Evolutionary conservation across 371 early-diverging fungal species (phyloP).

Genomic region (Ordospora pajunii): DNA sequence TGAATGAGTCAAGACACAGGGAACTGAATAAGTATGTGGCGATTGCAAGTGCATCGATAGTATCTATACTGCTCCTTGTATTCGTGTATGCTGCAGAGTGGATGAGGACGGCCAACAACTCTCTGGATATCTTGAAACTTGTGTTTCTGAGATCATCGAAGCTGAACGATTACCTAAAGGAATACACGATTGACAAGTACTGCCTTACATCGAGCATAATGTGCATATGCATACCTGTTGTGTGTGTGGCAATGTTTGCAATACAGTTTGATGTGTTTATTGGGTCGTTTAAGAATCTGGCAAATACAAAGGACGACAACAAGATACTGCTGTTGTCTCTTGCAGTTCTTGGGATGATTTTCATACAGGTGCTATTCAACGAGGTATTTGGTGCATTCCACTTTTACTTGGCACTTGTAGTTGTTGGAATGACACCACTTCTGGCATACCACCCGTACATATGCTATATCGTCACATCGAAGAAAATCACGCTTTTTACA

Average conservation of each 20-base stretch:
- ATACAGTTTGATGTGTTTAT: not conserved
- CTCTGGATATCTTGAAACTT: not conserved
- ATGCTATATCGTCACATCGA: slow-evolving; percentile 4
- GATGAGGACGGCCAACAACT: not conserved
- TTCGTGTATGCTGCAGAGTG: not conserved
- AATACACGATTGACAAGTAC: not conserved
- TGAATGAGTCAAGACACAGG: not conserved
- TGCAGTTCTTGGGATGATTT: not conserved
- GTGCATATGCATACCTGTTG: not conserved
- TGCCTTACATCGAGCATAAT: not conserved
- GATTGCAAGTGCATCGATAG: not conserved
- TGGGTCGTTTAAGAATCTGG: not conserved
- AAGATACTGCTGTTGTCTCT: slow-evolving; percentile 1
- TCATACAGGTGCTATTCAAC: slow-evolving; percentile 1
- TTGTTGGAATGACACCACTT: slow-evolving; percentile 3
- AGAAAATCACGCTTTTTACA: not conserved
- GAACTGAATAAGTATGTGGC: not conserved
- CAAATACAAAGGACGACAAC: not conserved
- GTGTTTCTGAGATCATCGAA: not conserved
- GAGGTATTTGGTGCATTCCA: not conserved
- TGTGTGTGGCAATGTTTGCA: not conserved
- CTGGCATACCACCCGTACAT: slow-evolving; percentile 1
- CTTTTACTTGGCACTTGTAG: not conserved
- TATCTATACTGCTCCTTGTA: not conserved
- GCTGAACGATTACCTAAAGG: not conserved